Base-by-base conservation (phyloP, 768 basidiomycete genomes). In the Floccularia luteovirens region DNA sequence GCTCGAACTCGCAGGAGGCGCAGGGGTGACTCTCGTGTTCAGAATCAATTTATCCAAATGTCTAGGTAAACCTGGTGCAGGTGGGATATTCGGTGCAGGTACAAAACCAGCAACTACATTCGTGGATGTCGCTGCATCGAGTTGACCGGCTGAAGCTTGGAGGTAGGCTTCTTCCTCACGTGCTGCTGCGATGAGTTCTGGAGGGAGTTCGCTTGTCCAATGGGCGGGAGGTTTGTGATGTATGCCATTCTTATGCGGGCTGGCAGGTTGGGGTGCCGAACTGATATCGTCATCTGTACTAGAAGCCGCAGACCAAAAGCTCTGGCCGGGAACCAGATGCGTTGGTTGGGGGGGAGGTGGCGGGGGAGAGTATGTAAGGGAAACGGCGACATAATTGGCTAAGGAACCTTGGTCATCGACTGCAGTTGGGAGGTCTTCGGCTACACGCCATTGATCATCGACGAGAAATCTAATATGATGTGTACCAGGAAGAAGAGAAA, bases 401-500 rank as follows among this genome's bases (percentile, higher is more conserved):
- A 98, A 70, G 20, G 84, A 85, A 23, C 94, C 94, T 52, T 91
- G 87, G 56, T 97, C 92, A 55, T 92, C 90, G 34, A 93, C 90
- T 1, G 90, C 90, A 19, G 85, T 82, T 4, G 88, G 85, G 19
- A 73, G 71, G 47, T 87, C 79, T 47, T 82, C 74, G 2, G 84
- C 76, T 5, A 85, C 77, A 45, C 83, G 77, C 80, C 84, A 90
- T 33, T 79, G 75, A 34, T 85, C 88, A 57, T 98, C 94, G 44
- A 98, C 88, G 48, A 97, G 77, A 69, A 96, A 98, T 43, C 92
- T 89, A 56, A 97, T 73, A 48, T 92, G 88, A 55, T 97, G 91
- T 0, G 91, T 91, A 12, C 94, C 94, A 0, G 91, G 90, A 7
- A 79, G 76, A 0, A 98, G 75, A 32, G 50, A 25, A 33, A 75